Conservation (phyloP, 805 yeast species). For the Henningerozyma blattae region DNA sequence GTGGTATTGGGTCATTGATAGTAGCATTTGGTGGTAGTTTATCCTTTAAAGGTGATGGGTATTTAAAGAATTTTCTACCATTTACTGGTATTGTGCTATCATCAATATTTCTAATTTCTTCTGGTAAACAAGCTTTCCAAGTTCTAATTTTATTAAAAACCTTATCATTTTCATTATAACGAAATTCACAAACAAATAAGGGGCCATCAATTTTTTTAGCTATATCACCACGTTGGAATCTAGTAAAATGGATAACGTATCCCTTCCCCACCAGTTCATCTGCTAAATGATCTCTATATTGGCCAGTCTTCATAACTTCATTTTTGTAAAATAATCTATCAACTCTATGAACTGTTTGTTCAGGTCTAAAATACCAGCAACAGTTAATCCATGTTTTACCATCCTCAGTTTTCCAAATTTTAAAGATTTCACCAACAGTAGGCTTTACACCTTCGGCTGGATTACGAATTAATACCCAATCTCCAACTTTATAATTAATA, state of each 20-base stretch:
- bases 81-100: slow-evolving; percentile 69
- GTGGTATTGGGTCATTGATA: slow-evolving; percentile 67
- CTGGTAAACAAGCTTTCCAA: slow-evolving; percentile 98
- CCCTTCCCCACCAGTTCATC: slow-evolving; percentile 87
- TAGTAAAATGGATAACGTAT: slow-evolving; percentile 86
- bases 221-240: slow-evolving; percentile 92
- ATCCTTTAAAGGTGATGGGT: slow-evolving; percentile 76
- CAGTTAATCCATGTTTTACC: slow-evolving; percentile 82
- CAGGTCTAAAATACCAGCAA: slow-evolving; percentile 97
- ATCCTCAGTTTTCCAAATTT: slow-evolving; percentile 73
- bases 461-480: slow-evolving; percentile 87
- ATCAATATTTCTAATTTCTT: slow-evolving; percentile 76
- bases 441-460: slow-evolving; percentile 84
- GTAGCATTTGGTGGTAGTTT: slow-evolving; percentile 65
- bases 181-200: slow-evolving; percentile 84
- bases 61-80: slow-evolving; percentile 55
- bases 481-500: slow-evolving; percentile 73
- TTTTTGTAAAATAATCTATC: slow-evolving; percentile 85
- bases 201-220: slow-evolving; percentile 61
- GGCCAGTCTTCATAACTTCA: slow-evolving; percentile 94
- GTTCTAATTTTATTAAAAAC: slow-evolving; percentile 90
- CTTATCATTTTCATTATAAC: slow-evolving; percentile 85
- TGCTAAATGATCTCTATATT: slow-evolving; percentile 84
- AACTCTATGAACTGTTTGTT: slow-evolving; percentile 89
- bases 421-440: slow-evolving; percentile 83